Base-by-base conservation (phyloP, 2,329 filamentous ascomycete species). In the Thelonectria rubi region DNA sequence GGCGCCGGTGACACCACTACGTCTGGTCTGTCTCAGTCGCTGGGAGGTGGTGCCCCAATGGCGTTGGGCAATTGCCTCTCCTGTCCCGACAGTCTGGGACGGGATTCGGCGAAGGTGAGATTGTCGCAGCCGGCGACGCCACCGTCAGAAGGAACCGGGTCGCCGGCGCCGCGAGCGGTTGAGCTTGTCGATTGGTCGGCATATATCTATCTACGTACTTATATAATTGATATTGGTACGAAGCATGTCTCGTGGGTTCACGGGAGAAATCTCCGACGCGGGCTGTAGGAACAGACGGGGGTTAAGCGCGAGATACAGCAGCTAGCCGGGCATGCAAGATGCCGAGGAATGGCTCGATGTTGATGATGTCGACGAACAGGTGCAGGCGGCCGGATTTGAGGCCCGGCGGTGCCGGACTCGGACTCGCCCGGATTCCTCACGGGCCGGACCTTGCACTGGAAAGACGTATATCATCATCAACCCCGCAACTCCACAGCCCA, bases 41-140 rank as follows among this genome's bases (percentile, higher is more conserved):
- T 46, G 18, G 8, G 18, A 39, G 34, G 45, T 26, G 47, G 18
- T 17, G 37, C 59, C 49, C 68, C 68, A 70, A 69, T 69, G 61
- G 56, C 42, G 39, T 63, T 26, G 55, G 47, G 55, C 66, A 12
- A 60, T 57, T 49, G 39, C 47, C 45, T 54, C 57, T 43, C 46
- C n/a, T 15, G 68, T 65, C 68, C 68, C 68, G 68, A 68, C 68
- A 69, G 68, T 58, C 43, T 55, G 68, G 68, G 55, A 64, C 65
- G 48, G 63, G 68, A 60, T 69, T 65, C 56, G 62, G 40, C 47
- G 53, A 56, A 55, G 51, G 63, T 64, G 64, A 69, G 66, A 69
- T 69, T 69, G 67, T 65, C 64, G 61, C 67, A 67, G 59, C 55
- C 57, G 63, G 64, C 59, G 48, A 60, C 68, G 68, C 68, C 68